These are phyloP conservation scores for Leishmania braziliensis DNA, from an alignment of 208 protist genomes.

Conservation along the genomic window DNA sequence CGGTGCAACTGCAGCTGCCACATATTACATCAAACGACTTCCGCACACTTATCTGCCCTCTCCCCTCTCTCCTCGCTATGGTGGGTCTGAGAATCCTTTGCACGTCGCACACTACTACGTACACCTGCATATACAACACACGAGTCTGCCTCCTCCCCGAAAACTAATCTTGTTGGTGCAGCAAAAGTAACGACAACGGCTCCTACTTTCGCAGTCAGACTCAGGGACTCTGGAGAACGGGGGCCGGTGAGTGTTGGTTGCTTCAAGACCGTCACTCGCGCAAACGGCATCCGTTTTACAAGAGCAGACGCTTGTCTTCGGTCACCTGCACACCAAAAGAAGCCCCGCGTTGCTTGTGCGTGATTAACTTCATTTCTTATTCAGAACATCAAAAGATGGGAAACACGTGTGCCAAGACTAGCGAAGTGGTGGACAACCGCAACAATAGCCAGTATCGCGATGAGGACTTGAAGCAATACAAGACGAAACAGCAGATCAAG, in stretches of 20 bases:
- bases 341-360: conserved; percentile 2
- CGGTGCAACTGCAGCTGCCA: neutral
- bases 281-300: neutral
- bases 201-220: neutral
- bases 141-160: neutral
- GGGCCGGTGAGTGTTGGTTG: neutral
- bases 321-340: neutral
- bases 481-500: neutral
- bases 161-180: neutral
- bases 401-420: conserved; percentile 39
- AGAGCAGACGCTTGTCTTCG: neutral
- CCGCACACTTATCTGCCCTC: neutral
- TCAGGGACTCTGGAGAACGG: neutral
- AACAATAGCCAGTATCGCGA: conserved; percentile 1
- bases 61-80: neutral
- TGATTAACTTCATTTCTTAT: conserved; percentile 3
- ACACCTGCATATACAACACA: neutral
- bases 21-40: neutral
- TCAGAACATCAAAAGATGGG: conserved; percentile 30
- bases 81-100: neutral
- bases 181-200: neutral
- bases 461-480: neutral
- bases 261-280: neutral
- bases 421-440: conserved; percentile 30
- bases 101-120: neutral